Evolutionary conservation across 2,329 filamentous ascomycete species (phyloP).

Genomic region (Colletotrichum sp.): DNA sequence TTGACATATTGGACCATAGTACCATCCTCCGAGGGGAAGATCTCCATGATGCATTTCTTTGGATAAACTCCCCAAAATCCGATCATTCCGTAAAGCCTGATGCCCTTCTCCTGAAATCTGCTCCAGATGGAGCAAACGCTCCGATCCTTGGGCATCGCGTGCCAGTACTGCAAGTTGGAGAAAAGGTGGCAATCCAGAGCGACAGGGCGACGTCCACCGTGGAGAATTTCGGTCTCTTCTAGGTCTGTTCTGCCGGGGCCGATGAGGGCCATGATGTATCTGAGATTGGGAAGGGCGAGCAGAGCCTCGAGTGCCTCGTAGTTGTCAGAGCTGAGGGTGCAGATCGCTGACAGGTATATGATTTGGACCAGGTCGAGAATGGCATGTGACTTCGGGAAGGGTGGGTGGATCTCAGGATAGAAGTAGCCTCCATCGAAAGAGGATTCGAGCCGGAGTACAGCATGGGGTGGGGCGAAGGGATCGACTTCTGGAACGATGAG

Average conservation of each 20-base stretch:
- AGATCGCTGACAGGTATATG: background rate
- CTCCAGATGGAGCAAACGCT: background rate
- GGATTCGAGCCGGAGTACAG: background rate
- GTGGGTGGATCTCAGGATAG: background rate
- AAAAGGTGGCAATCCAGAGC: background rate
- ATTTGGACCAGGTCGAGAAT: background rate
- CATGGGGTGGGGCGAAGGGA: background rate
- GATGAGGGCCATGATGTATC: background rate
- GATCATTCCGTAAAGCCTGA: background rate
- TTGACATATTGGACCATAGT: background rate
- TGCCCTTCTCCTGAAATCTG: background rate
- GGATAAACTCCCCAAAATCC: too few species aligned
- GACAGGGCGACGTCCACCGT: background rate
- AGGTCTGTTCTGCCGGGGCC: background rate
- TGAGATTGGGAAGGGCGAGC: background rate
- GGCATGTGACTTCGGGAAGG: background rate
- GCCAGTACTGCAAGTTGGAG: background rate
- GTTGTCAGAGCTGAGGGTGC: background rate
- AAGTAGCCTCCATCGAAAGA: background rate
- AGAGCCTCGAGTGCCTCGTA: background rate
- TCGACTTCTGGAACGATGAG: background rate
- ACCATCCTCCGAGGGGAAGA: background rate
- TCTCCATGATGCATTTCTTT: background rate
- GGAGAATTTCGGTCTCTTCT: background rate
- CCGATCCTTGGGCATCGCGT: background rate